A percentile compares a stretch with the other conserved stretches of the same genome.
Evolutionary conservation across 257 asterid species (phyloP).

Genomic region (Plantago elongata): DNA sequence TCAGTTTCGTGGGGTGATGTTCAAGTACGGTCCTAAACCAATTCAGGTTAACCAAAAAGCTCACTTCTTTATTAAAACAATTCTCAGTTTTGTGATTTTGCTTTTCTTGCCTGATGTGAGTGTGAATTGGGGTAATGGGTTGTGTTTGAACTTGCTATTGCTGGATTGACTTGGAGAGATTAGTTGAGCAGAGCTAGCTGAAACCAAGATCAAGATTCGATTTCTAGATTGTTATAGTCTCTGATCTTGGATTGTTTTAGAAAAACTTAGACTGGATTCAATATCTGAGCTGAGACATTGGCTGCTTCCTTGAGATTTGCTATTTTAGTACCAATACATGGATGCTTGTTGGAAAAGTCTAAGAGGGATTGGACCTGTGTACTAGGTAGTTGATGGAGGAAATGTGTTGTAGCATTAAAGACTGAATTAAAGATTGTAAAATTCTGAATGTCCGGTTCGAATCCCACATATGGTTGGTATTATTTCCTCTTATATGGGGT

Average conservation of each 20-base stretch:
- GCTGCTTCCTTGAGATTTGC: background rate
- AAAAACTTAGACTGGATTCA: background rate
- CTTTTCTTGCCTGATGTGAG: background rate
- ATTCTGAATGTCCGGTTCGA: background rate
- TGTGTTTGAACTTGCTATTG: background rate
- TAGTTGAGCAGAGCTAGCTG: background rate
- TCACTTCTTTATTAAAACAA: background rate
- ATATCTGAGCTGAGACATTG: background rate
- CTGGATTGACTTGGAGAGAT: background rate
- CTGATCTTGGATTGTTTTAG: background rate
- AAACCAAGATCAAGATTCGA: background rate
- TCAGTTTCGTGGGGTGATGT: constrained; percentile 52
- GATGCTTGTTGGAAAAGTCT: background rate
- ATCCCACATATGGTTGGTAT: too few relatives aligned
- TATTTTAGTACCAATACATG: background rate
- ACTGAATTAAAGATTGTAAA: background rate
- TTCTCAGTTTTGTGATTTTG: background rate
- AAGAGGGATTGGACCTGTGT: background rate
- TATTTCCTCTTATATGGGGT: too few relatives aligned
- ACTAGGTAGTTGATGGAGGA: background rate
- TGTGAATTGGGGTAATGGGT: background rate
- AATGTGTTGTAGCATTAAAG: background rate
- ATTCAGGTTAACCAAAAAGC: constrained; percentile 33
- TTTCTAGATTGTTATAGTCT: background rate
- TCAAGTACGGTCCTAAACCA: constrained; percentile 55